Base-by-base conservation (phyloP, 2,329 filamentous ascomycete genomes). In the Curvularia sp. region DNA sequence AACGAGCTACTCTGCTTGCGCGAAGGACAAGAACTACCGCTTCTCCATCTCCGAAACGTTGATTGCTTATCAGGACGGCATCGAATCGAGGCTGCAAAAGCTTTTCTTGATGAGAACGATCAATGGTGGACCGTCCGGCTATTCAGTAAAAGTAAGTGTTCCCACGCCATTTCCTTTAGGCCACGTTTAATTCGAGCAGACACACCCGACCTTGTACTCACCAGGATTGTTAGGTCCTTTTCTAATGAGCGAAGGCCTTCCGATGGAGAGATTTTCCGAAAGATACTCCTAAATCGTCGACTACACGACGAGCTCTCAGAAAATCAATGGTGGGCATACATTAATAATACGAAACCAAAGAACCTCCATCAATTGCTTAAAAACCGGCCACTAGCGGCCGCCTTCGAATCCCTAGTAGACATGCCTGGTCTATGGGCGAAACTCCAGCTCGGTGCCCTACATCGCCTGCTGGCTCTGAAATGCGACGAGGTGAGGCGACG, bases 51-150 rank as follows among this genome's bases (percentile, higher is more conserved):
- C 12, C 15, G 49, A 13, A 49, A 61, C 13, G 49, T 71, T 1
- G 39, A 63, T 28, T 70, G 59, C 18, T 55, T 70, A 12, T 57
- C 51, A 27, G 57, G 65, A 2, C 49, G 68, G 21, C 46, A 71
- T 43, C 52, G 55, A 10, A 59, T 66, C 12, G 27, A 62, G 19
- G 65, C 61, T 7, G 65, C 54, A 30, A 49, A 58, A 42, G 5
- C 27, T 7, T 58, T 62, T 19, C 50, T 71, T 3, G 52, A 70
- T 39, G 19, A 62, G 13, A 71, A 70, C 36, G 41, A 70, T 46
- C 65, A 61, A 50, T 71, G 39, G 66, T 71, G 41, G 63, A 54
- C 51, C n/a, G 55, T 71, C n/a, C 54, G 54, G 21, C 55, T 71
- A 2, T 69, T 63, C 21, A 60, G 52, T 13, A 49, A 63, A 53